Conservation (phyloP, 2,329 filamentous ascomycete species). For the Magnaporthiopsis poae region DNA sequence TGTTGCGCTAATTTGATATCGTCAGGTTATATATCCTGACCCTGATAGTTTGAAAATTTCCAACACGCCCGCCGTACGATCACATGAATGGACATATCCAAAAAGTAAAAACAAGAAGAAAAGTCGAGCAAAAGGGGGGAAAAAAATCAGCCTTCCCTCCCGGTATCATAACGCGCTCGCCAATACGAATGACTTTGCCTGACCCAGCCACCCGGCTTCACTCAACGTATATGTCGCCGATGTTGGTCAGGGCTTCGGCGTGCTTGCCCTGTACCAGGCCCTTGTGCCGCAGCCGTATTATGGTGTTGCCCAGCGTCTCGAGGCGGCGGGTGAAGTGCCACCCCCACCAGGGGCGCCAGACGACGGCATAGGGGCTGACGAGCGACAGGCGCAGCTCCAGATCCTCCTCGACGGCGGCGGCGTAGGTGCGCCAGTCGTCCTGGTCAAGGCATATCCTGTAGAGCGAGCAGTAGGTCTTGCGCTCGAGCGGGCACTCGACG, state of each 20-base stretch:
- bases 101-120: neutral
- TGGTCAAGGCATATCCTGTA: constrained; percentile 24
- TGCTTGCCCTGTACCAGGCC: constrained; percentile 5
- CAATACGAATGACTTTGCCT: neutral
- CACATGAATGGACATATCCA: neutral
- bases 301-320: constrained; percentile 1
- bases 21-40: neutral
- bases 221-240: neutral
- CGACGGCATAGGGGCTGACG: constrained; percentile 2
- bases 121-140: neutral
- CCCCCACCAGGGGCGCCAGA: constrained; percentile 5
- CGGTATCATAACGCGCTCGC: neutral
- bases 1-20: neutral
- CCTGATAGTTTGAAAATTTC: neutral
- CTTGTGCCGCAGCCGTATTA: constrained; percentile 5
- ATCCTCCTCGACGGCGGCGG: constrained; percentile 5
- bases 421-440: constrained; percentile 4
- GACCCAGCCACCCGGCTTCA: neutral
- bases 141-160: neutral
- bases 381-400: neutral
- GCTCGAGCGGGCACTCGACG: constrained; percentile 35
- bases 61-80: neutral
- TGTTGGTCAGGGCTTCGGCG: neutral
- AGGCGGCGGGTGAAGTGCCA: constrained; percentile 5
- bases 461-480: constrained; percentile 23